Evolutionary conservation across 352 stramenopile genomes (phyloP), one percentile per base, ranked within the genome.

Genomic region (Globisporangium orthogonon): DNA sequence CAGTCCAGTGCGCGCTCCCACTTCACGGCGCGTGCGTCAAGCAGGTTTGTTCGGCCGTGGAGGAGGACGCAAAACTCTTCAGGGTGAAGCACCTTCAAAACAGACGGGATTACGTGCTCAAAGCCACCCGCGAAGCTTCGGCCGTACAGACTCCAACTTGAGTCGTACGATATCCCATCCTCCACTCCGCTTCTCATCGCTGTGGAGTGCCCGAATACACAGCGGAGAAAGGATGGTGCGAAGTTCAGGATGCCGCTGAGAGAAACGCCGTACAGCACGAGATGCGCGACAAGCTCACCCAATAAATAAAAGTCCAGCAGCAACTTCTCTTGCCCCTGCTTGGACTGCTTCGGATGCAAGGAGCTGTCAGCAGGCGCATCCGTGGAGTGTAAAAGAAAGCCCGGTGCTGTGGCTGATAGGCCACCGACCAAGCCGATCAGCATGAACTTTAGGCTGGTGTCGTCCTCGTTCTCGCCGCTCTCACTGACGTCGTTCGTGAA

Each of bases 11-110:
- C 59, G 33, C 43, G 57, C 18, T 58, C 58, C 75, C 75, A 86
- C 49, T 83, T 60, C 17, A 86, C 76, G 15, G 63, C 58, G 40
- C 64, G 35, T 47, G 61, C 67, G 57, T 77, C 73, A 18, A 78
- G 46, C 17, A 50, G 61, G 10, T 48, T 61, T 14, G 70, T 50
- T 15, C 60, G 54, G 10, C 66, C 72, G 30, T 88, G 73, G 18
- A 86, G 66, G 41, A 91, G 57, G 35, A 91, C 61, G 2, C 73
- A 67, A 35, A 91, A 71, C 58, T 86, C 78, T 35, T 81, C 66
- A 0, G 62, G 62, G 29, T 70, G 66, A 49, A 91, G 67, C 2
- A 88, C 49, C n/a, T 65, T 46, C 3, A 88, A 60, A n/a, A 61
- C 78, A 14, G 63, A 69, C 13, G 81, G 81, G 7, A 82, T 47